These are phyloP conservation scores for Monilinia fructigena DNA, from an alignment of 2,329 filamentous ascomycete species.

Conservation along the genomic window DNA sequence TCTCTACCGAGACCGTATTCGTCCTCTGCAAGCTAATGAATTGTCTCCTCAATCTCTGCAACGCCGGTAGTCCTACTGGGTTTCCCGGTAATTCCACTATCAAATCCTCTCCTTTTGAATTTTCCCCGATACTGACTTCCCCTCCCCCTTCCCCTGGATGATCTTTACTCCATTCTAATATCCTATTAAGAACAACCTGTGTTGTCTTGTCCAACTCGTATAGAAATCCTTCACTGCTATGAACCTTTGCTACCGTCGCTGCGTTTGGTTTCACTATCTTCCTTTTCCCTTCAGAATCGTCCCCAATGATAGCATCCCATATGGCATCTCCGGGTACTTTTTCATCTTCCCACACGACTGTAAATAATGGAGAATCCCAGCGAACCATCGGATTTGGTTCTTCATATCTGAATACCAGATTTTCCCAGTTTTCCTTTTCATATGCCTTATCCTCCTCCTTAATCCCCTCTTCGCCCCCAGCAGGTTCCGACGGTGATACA, in stretches of 20 bases:
- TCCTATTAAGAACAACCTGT: slow-evolving; percentile 69
- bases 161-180: slow-evolving; percentile 66
- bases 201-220: slow-evolving; percentile 78
- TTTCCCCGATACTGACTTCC: slow-evolving; percentile 46
- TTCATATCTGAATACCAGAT: slow-evolving; percentile 67
- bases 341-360: slow-evolving; percentile 73
- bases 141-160: slow-evolving; percentile 61
- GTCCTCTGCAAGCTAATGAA: slow-evolving; percentile 74
- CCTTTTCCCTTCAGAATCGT: slow-evolving; percentile 56
- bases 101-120: slow-evolving; percentile 46
- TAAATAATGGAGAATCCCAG: slow-evolving; percentile 83
- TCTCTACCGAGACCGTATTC: slow-evolving; percentile 56
- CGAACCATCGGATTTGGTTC: slow-evolving; percentile 82
- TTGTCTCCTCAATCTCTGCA: slow-evolving; percentile 74
- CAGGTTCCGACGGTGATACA: slow-evolving; percentile 30
- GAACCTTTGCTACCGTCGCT: slow-evolving; percentile 69
- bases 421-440: slow-evolving; percentile 38
- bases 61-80: slow-evolving; percentile 67
- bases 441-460: slow-evolving; percentile 38
- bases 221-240: slow-evolving; percentile 66
- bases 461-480: slow-evolving; percentile 34
- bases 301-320: slow-evolving; percentile 68
- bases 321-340: slow-evolving; percentile 65
- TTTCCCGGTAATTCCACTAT: slow-evolving; percentile 64
- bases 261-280: slow-evolving; percentile 71